Evolutionary conservation across 2,329 filamentous ascomycete species (phyloP).

Genomic region (Aureobasidium namibiae): DNA sequence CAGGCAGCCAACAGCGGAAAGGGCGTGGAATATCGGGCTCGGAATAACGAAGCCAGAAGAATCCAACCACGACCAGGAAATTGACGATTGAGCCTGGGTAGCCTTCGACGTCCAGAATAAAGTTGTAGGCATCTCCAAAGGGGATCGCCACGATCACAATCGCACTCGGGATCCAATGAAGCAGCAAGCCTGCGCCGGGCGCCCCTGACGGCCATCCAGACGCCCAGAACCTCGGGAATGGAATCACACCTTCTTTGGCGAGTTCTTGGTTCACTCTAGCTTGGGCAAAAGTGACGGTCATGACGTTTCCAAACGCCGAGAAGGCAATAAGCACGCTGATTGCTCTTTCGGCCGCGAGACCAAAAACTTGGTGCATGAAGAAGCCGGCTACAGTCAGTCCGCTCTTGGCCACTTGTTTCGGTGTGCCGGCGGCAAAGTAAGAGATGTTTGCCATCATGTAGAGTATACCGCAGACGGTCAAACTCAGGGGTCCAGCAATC

Average conservation of each 20-base stretch:
- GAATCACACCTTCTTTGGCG: slow-evolving; percentile 61
- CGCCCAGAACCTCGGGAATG: slow-evolving; percentile 52
- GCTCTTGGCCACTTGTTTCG: slow-evolving; percentile 64
- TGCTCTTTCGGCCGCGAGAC: slow-evolving; percentile 49
- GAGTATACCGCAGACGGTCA: slow-evolving; percentile 53
- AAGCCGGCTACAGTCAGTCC: not conserved
- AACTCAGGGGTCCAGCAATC: slow-evolving; percentile 45
- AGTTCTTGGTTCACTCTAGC: slow-evolving; percentile 65
- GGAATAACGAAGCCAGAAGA: slow-evolving; percentile 54
- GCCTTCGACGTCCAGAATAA: slow-evolving; percentile 64
- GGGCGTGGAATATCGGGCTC: slow-evolving; percentile 40
- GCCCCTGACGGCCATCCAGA: slow-evolving; percentile 20
- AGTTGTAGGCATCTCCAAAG: slow-evolving; percentile 59
- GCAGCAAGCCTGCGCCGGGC: slow-evolving; percentile 41
- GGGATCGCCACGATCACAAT: slow-evolving; percentile 57
- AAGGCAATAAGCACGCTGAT: slow-evolving; percentile 58
- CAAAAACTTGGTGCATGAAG: slow-evolving; percentile 40
- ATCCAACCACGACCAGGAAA: slow-evolving; percentile 48
- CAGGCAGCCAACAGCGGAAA: not conserved
- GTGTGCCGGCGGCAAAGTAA: slow-evolving; percentile 56
- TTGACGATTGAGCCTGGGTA: slow-evolving; percentile 57
- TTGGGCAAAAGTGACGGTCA: slow-evolving; percentile 60
- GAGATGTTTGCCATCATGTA: slow-evolving; percentile 61
- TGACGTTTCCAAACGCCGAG: slow-evolving; percentile 62
- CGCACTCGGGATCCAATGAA: slow-evolving; percentile 61